Evolutionary conservation across 768 basidiomycete genomes (phyloP), one percentile per base, ranked within the genome.

Genomic region (Lenzites betulinus): DNA sequence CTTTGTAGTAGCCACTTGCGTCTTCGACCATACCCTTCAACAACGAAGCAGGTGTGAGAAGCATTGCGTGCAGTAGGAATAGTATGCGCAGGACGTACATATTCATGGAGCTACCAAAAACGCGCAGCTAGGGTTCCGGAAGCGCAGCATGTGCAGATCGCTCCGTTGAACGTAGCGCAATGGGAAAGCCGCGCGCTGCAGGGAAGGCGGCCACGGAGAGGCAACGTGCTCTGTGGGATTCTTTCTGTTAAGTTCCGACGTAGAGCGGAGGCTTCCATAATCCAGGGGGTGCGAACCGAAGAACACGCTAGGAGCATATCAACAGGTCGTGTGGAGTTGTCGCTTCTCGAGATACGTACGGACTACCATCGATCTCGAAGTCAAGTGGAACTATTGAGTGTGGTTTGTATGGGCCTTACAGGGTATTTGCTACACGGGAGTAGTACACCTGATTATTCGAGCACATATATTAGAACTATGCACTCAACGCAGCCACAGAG

Each of bases 231-330:
- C 54, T 47, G 44, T 56, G 46, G 36, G 46, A 48, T 30, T 36
- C 48, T 43, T 58, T 39, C 8, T 33, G 28, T 39, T 57, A 39
- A 58, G 26, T 42, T 58, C 56, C 56, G 56, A 58, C 28, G 15
- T 9, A 33, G 56, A 58, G 39, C 56, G 56, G 56, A 58, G 56
- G 56, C 11, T 58, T 16, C n/a, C 56, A 41, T 58, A 58, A 58
- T 22, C 56, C 56, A 51, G 39, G 56, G 30, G 18, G n/a, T 47
- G 28, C 55, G 55, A 33, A n/a, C n/a, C 25, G 49, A 20, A 20
- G 26, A 47, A 38, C 35, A 25, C 44, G n/a, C n/a, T n/a, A n/a
- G n/a, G n/a, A 38, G 46, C 54, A 48, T 23, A 23, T 41, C 36
- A 49, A 36, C 55, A 56, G 46, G 26, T 56, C 36, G 43, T 46